Base-by-base conservation (phyloP, 202 grass and related monocot genomes). In the Sporobolus alterniflorus region DNA sequence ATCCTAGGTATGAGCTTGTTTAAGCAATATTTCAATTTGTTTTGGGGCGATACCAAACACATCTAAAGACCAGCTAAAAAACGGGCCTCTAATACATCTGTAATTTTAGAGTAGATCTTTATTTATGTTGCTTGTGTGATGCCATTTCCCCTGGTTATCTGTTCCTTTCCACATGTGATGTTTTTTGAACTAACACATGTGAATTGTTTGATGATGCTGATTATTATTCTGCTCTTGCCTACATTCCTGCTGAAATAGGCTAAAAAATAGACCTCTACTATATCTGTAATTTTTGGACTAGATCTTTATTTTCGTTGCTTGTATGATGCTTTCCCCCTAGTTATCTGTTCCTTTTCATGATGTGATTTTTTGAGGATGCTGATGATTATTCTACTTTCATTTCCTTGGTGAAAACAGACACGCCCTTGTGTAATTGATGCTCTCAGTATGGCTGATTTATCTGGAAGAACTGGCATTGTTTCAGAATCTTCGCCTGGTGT, bases 401-500 rank as follows among this genome's bases (percentile, higher is more conserved):
- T 50, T 22, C 79, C 74, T 82, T 84, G 82, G 13, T 6, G 40
- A 61, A 84, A 90, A 87, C 73, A 99, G 96, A 82, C 96, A 55
- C 89, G 89, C 3, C 83, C 93, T 57, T 93, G 91, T 69, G 93
- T 83, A 66, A 90, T 99, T 87, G 84, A 83, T 85, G 71, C 83
- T 74, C 86, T 99, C 30, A 96, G 75, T 73, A 87, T 87, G 83
- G 85, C 90, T 64, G 80, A 81, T 79, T 94, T 99, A 82, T 87
- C 85, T 87, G 96, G 96, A 90, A 90, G 85, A 86, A 84, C 64
- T 75, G 96, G 96, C 44, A 85, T 96, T 82, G 65, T 94, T 84
- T 99, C 96, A 85, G 91, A 93, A 77, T 92, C 81, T 29, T 99
- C 89, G 0, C 96, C 89, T 83, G 96, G 96, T 29, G 83, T 99